A percentile compares a stretch with the other conserved stretches of the same genome.
These are phyloP conservation scores for Chaetomium olivaceum DNA, from an alignment of 2,329 filamentous ascomycete genomes.

Conservation along the genomic window DNA sequence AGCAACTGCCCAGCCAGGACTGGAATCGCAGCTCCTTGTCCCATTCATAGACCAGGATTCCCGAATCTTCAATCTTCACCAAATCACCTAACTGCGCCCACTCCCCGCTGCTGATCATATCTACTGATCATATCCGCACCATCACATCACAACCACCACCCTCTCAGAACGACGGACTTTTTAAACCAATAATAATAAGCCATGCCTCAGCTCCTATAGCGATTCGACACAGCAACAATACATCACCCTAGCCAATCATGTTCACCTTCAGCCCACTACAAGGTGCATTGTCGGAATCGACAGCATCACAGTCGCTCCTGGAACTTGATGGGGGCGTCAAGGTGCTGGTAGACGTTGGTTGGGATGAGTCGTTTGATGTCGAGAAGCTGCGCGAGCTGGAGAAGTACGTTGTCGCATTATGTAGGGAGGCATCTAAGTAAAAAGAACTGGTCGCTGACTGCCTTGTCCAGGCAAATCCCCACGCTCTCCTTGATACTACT, in stretches of 20 bases:
- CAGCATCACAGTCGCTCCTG: slow-evolving; percentile 89
- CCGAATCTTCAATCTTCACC: background rate
- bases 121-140: background rate
- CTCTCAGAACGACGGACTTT: background rate
- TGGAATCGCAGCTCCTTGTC: background rate
- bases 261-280: slow-evolving; percentile 94
- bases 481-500: slow-evolving; percentile 91
- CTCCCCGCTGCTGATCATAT: background rate
- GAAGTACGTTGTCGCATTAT: slow-evolving; percentile 55
- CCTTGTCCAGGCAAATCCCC: slow-evolving; percentile 70
- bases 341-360: slow-evolving; percentile 89
- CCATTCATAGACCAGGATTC: slow-evolving; percentile 2
- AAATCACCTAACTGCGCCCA: background rate
- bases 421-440: background rate
- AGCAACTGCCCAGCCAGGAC: background rate
- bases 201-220: slow-evolving; percentile 21
- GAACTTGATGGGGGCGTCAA: slow-evolving; percentile 97
- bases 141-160: background rate
- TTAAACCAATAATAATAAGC: slow-evolving; percentile 1
- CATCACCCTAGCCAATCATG: slow-evolving; percentile 59
- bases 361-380: slow-evolving; percentile 88
- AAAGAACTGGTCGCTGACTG: slow-evolving; percentile 24
- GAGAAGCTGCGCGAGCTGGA: slow-evolving; percentile 83
- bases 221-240: slow-evolving; percentile 16
- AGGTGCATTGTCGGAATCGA: slow-evolving; percentile 83